phyloP scores from a whole-genome alignment of 768 basidiomycete species.

The Suillus weaverae region DNA sequence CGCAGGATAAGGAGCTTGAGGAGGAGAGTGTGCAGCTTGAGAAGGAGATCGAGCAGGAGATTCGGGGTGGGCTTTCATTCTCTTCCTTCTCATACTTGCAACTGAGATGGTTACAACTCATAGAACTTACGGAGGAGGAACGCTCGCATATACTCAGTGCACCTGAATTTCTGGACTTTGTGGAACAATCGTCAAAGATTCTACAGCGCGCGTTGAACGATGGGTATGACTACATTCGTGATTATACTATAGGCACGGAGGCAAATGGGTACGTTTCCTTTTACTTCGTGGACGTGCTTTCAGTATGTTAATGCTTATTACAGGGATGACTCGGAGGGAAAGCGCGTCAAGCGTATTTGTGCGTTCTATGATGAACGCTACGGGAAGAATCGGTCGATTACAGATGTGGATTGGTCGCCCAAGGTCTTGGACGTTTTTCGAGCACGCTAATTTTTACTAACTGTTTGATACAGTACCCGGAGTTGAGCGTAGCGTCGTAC shows the following conservation, averaged over 20 bases:
- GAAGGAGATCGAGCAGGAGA: constrained; percentile 83
- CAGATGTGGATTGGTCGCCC: constrained; percentile 96
- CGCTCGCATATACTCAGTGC: constrained; percentile 77
- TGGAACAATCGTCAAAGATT: constrained; percentile 93
- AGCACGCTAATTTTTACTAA: background rate
- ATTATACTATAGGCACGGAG: constrained; percentile 91
- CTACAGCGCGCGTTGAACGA: constrained; percentile 94
- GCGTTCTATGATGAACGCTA: constrained; percentile 91
- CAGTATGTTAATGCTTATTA: constrained; percentile 9
- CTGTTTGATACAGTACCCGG: constrained; percentile 72
- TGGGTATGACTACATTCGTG: constrained; percentile 93
- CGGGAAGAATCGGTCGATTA: constrained; percentile 92
- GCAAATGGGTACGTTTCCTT: constrained; percentile 67
- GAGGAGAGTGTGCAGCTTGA: constrained; percentile 84
- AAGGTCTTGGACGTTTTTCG: constrained; percentile 55
- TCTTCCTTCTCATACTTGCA: constrained; percentile 3
- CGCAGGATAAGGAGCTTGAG: constrained; percentile 76
- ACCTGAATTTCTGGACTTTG: constrained; percentile 91
- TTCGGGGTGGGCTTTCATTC: constrained; percentile 55
- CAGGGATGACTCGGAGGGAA: constrained; percentile 90
- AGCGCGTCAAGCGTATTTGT: constrained; percentile 89
- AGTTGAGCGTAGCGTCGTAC: constrained; percentile 93
- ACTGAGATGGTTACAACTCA: background rate
- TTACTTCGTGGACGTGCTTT: background rate
- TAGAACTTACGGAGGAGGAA: constrained; percentile 89